A percentile compares a stretch with the other conserved stretches of the same genome.
phyloP scores from a whole-genome alignment of 148 eudicot genomes.

The Polygonum aviculare region DNA sequence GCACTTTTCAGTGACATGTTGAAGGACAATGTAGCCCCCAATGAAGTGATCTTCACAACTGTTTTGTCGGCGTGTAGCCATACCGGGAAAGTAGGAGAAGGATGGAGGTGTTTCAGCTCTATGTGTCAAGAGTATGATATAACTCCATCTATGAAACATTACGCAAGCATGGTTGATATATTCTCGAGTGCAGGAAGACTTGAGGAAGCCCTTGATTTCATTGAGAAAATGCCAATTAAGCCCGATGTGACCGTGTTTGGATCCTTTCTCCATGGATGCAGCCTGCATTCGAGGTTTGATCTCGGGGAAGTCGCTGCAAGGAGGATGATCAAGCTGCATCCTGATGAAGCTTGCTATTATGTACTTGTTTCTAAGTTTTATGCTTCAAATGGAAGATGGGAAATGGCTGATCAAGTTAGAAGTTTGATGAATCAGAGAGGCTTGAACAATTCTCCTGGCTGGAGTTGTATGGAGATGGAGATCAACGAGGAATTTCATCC shows the following conservation, averaged over 20 bases:
- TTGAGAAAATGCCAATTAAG: slow-evolving; percentile 42
- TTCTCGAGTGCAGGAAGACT: slow-evolving; percentile 65
- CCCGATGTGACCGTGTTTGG: slow-evolving; percentile 50
- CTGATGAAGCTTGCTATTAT: slow-evolving; percentile 60
- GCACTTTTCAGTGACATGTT: slow-evolving; percentile 55
- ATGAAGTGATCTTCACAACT: slow-evolving; percentile 49
- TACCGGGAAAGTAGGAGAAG: slow-evolving; percentile 62
- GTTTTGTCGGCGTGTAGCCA: slow-evolving; percentile 74
- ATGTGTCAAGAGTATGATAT: slow-evolving; percentile 54
- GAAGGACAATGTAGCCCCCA: slow-evolving; percentile 48
- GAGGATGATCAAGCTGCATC: slow-evolving; percentile 61
- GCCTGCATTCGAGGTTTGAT: slow-evolving; percentile 58
- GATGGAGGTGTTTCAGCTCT: slow-evolving; percentile 47
- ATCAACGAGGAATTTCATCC: slow-evolving; percentile 18
- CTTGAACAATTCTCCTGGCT: slow-evolving; percentile 56
- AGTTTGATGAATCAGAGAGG: slow-evolving; percentile 57
- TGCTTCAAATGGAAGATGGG: slow-evolving; percentile 61
- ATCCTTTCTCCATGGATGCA: slow-evolving; percentile 79
- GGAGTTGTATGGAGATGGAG: slow-evolving; percentile 44
- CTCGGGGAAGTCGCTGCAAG: slow-evolving; percentile 57
- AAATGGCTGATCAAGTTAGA: slow-evolving; percentile 44
- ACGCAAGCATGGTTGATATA: slow-evolving; percentile 63
- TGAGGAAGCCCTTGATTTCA: slow-evolving; percentile 63
- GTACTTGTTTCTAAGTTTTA: slow-evolving; percentile 50
- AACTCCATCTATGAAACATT: slow-evolving; percentile 63